These are phyloP conservation scores for Sphagnum tenellum DNA, from an alignment of 225 moss, liverwort and hornwort genomes.

Conservation along the genomic window DNA sequence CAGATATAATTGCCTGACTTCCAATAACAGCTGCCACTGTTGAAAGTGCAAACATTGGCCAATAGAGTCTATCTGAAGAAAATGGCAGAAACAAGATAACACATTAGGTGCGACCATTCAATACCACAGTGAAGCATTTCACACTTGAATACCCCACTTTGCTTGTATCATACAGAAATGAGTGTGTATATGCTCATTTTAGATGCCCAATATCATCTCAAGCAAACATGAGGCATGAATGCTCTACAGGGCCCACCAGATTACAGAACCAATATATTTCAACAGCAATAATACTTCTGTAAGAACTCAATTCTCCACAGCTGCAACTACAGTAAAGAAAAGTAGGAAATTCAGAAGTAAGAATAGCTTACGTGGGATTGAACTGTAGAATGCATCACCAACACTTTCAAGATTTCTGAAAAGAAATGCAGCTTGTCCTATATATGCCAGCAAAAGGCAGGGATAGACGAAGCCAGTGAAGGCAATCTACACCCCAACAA, in stretches of 20 bases:
- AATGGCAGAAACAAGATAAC: background rate
- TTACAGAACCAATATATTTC: too few species aligned
- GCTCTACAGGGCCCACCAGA: too few species aligned
- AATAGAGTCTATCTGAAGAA: constrained; percentile 58
- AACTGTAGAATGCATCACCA: constrained; percentile 61
- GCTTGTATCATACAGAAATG: too few species aligned
- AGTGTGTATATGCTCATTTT: too few species aligned
- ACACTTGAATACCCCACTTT: too few species aligned
- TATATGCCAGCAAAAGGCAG: constrained; percentile 60
- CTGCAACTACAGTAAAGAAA: too few species aligned
- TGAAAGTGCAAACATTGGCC: constrained; percentile 88
- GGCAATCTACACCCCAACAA: constrained; percentile 53
- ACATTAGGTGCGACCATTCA: too few species aligned
- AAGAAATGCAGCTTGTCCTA: constrained; percentile 88
- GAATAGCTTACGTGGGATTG: constrained; percentile 56
- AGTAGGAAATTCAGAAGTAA: background rate
- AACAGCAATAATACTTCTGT: too few species aligned
- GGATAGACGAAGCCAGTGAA: constrained; percentile 68
- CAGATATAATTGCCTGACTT: constrained; percentile 96
- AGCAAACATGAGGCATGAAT: too few species aligned
- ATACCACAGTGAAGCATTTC: too few species aligned
- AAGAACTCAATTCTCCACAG: too few species aligned
- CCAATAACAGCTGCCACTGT: constrained; percentile 82
- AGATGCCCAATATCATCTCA: too few species aligned
- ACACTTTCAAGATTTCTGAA: constrained; percentile 41